Evolutionary conservation across 345 rosid genomes (phyloP), one percentile per base, ranked within the genome.

Genomic region (Sisymbrium irio): DNA sequence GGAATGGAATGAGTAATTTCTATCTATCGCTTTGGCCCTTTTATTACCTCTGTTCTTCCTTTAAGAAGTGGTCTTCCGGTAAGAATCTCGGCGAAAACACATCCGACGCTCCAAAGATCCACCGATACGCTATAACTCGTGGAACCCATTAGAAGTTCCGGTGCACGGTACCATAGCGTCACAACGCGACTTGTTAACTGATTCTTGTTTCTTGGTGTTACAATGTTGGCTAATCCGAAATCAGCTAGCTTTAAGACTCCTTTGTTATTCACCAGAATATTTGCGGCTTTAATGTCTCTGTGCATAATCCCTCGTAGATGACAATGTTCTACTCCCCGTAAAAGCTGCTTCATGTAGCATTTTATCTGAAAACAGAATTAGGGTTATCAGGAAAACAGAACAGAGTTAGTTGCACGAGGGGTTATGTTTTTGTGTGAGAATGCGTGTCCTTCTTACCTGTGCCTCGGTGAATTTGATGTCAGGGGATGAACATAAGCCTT

Each of bases 131-230:
- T 84, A 73, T 90, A 90, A 58, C 82, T 86, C 6, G 88, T 90
- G 5, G 96, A 88, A 1, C 93, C 96, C 89, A 88, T 88, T 53
- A 90, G 58, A 62, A 90, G 93, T 69, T 90, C 96, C 0, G 96
- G 96, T 66, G 96, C 90, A 25, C 96, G 93, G 66, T 90, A 90
- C 96, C 96, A 90, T 51, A 90, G 62, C 33, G 96, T 90, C 56
- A 90, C 93, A 0, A 90, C 96, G 11, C 89, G 88, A 65, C 93
- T 90, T 3, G 96, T 90, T 58, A 90, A 76, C 36, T 84, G 88
- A 32, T 86, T 75, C 77, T 56, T 79, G 82, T 84, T 86, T 82
- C 76, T 85, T 36, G 84, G 66, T 54, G 78, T 81, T 46, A 86
- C 83, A 40, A 83, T 59, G 60, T 86, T 90, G 67, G 93, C 96